Conservation (phyloP, 202 grass and related monocot species). For the Musa balbisiana region DNA sequence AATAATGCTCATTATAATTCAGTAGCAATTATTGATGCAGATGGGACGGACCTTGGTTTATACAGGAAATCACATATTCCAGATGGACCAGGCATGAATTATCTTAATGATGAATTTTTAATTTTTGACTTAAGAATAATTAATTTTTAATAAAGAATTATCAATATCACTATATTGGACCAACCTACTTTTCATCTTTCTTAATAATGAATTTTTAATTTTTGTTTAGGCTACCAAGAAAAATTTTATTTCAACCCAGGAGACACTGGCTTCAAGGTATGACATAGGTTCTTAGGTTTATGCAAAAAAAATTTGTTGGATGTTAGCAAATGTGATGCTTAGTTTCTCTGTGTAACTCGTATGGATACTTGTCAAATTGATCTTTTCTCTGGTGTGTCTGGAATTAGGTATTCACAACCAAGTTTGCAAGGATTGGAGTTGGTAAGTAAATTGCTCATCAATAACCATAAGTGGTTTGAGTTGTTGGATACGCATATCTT, state of each 20-base stretch:
- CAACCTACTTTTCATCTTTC: not conserved
- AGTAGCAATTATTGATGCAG: slow-evolving; percentile 77
- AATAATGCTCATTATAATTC: slow-evolving; percentile 99
- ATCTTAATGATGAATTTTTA: not conserved
- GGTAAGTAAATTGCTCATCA: slow-evolving; percentile 45
- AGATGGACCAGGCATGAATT: slow-evolving; percentile 76
- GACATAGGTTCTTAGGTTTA: not conserved
- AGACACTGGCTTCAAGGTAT: slow-evolving; percentile 84
- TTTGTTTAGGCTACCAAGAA: slow-evolving; percentile 76
- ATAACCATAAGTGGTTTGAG: too few species aligned
- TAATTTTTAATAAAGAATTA: not conserved
- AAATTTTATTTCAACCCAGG: slow-evolving; percentile 94
- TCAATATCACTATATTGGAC: not conserved
- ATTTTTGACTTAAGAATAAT: not conserved
- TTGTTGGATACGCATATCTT: not conserved
- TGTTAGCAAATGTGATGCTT: slow-evolving; percentile 2
- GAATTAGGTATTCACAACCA: slow-evolving; percentile 74
- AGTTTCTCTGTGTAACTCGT: slow-evolving; percentile 1
- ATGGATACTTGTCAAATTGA: not conserved
- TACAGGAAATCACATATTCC: slow-evolving; percentile 97
- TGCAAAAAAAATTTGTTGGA: not conserved
- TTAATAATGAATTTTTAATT: not conserved
- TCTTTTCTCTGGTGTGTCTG: not conserved
- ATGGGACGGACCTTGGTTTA: slow-evolving; percentile 82
- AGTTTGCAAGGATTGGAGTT: slow-evolving; percentile 81